A percentile compares a stretch with the other conserved stretches of the same genome.
These are phyloP conservation scores for Begonia fuchsioides DNA, from an alignment of 306 rosid genomes.

Conservation along the genomic window DNA sequence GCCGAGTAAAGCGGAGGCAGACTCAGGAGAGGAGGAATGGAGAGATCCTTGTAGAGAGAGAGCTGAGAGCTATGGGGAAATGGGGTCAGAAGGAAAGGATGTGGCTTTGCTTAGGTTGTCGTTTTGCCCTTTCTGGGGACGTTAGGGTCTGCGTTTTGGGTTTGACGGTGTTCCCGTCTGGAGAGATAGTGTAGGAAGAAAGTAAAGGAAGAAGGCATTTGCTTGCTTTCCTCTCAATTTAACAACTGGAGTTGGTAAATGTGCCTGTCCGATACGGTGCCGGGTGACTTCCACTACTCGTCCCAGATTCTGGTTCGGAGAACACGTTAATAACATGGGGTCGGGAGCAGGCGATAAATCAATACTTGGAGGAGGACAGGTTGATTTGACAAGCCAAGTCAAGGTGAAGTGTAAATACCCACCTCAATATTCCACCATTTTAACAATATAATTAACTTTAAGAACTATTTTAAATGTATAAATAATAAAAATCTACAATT, in stretches of 20 bases:
- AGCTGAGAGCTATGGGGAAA: slow-evolving; percentile 1
- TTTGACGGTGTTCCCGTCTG: too few relatives aligned
- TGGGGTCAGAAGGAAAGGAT: not conserved
- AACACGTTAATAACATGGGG: not conserved
- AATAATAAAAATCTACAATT: too few relatives aligned
- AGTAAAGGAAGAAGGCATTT: not conserved
- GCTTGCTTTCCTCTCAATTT: not conserved
- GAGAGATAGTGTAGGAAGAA: not conserved
- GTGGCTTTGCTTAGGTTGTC: not conserved
- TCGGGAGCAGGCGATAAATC: slow-evolving; percentile 1
- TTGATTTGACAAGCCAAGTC: too few relatives aligned
- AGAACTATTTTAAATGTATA: too few relatives aligned
- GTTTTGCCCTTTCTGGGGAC: too few relatives aligned
- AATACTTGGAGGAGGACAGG: not conserved
- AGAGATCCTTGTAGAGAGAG: not conserved
- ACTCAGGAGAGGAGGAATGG: not conserved
- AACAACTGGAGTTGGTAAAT: slow-evolving; percentile 1
- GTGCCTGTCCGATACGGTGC: not conserved
- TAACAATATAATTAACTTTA: too few relatives aligned
- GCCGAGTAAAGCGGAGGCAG: slow-evolving; percentile 2
- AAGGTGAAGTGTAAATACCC: too few relatives aligned
- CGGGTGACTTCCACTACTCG: not conserved
- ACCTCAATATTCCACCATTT: too few relatives aligned
- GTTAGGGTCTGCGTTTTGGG: too few relatives aligned
- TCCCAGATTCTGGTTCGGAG: not conserved